A percentile compares a stretch with the other conserved stretches of the same genome.
These are phyloP conservation scores for Cyberlindnera maclurae DNA, from an alignment of 805 yeast species.

Conservation along the genomic window DNA sequence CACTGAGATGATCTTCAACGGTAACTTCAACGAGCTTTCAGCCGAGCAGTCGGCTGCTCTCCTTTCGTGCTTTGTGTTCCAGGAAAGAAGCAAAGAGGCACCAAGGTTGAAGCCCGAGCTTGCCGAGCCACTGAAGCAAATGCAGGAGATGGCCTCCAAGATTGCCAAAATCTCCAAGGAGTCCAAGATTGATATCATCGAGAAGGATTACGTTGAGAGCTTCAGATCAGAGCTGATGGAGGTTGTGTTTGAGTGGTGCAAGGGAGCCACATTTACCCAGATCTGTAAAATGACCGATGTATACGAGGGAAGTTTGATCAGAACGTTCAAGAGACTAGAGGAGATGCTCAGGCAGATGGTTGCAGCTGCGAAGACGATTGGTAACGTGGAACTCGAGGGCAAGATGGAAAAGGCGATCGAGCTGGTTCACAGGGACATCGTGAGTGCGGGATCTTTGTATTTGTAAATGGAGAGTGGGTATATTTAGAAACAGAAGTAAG, in stretches of 20 bases:
- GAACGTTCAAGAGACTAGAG: conserved; percentile 91
- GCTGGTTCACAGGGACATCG: conserved; percentile 90
- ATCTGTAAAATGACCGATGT: conserved; percentile 99
- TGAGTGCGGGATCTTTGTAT: conserved; percentile 92
- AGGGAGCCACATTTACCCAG: conserved; percentile 92
- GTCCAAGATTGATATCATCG: conserved; percentile 82
- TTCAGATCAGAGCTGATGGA: conserved; percentile 95
- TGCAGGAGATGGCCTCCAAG: conserved; percentile 86
- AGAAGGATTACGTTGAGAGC: conserved; percentile 85
- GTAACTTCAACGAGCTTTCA: conserved; percentile 81
- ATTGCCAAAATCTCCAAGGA: conserved; percentile 88
- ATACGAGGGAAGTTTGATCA: conserved; percentile 91
- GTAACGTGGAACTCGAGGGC: conserved; percentile 75
- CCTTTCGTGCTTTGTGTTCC: conserved; percentile 92
- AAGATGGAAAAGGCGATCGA: conserved; percentile 85
- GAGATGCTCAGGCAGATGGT: conserved; percentile 87
- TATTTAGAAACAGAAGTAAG: no score
- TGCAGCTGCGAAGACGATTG: conserved; percentile 90
- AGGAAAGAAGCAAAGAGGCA: conserved; percentile 85
- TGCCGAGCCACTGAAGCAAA: conserved; percentile 82
- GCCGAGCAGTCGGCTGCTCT: conserved; percentile 91
- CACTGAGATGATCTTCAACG: conserved; percentile 91
- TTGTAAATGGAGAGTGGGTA: conserved; percentile 20
- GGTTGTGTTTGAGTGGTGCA: conserved; percentile 94
- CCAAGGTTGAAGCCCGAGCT: conserved; percentile 84